Evolutionary conservation across 768 basidiomycete genomes (phyloP), one percentile per base, ranked within the genome.

Genomic region (Amanita polypyramis): DNA sequence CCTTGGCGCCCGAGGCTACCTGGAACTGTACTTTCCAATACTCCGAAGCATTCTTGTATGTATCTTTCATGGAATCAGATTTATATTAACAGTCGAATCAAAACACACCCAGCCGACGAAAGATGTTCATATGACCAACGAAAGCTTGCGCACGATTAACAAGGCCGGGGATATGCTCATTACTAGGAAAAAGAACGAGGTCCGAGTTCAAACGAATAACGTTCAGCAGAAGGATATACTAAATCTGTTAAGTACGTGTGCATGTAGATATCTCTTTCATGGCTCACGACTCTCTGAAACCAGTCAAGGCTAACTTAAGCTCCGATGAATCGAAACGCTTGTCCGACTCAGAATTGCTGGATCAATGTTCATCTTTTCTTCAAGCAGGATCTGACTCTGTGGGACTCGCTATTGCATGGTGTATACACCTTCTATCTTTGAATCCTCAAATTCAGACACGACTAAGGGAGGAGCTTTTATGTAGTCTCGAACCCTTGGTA

Each of bases 381-480:
- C 74, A 80, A 35, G 79, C 74, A 2, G 82, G 82, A 10, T 76
- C 80, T 20, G 80, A 82, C 55, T 72, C 78, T 2, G 75, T 76
- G 25, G 67, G 76, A 5, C 65, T 79, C 6, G 71, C 76, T 15
- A 62, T 82, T 20, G 65, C 77, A 5, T 84, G 78, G 76, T 74
- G 73, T 46, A 61, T 82, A 1, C 72, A 79, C 58, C 62, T 70
- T 47, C 73, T 86, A 27, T 66, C 79, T 7, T 62, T 65, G n/a
- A 57, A 79, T 52, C 73, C 75, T 3, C 70, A 72, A 4, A 54
- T 79, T 10, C 83, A 86, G 57, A 68, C 55, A 7, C 70, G 69
- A 5, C 67, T 86, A 2, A 72, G 80, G 10, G 65, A 73, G 9
- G 82, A 86, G 53, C 51, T 45, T 54, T 47, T 11, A 38, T 41